These are phyloP conservation scores for Macadamia integrifolia DNA, from an alignment of 164 flowering plant genomes.

Conservation along the genomic window DNA sequence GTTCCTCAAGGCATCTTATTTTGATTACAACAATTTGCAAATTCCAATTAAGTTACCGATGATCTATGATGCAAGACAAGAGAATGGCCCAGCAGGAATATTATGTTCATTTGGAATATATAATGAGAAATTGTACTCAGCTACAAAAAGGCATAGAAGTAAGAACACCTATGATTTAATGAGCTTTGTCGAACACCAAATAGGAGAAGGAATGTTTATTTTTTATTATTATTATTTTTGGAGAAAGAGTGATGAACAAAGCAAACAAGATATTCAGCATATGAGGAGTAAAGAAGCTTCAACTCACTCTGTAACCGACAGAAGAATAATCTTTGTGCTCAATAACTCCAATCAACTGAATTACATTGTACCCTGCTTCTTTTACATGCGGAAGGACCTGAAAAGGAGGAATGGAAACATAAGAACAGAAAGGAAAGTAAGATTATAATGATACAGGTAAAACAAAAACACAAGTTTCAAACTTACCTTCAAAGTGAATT, in stretches of 20 bases:
- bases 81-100: too few species aligned
- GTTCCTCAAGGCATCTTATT: too few species aligned
- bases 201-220: too few species aligned
- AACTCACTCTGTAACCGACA: slow-evolving; percentile 86
- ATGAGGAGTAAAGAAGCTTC: neutral
- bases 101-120: too few species aligned
- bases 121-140: neutral
- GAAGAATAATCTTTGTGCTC: slow-evolving; percentile 96
- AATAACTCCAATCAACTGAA: slow-evolving; percentile 80
- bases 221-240: too few species aligned
- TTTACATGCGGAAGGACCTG: slow-evolving; percentile 89
- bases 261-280: neutral
- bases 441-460: neutral
- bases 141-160: neutral
- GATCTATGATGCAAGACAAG: too few species aligned
- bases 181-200: neutral
- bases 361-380: slow-evolving; percentile 85
- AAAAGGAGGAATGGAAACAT: slow-evolving; percentile 3
- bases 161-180: neutral
- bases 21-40: too few species aligned
- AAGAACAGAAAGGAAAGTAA: slow-evolving; percentile 1
- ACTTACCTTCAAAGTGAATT: slow-evolving; percentile 62
- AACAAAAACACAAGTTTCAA: neutral
- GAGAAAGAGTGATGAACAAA: too few species aligned
- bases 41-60: too few species aligned